Base-by-base conservation (phyloP, 2,329 filamentous ascomycete genomes). In the Lanzia echinophila region DNA sequence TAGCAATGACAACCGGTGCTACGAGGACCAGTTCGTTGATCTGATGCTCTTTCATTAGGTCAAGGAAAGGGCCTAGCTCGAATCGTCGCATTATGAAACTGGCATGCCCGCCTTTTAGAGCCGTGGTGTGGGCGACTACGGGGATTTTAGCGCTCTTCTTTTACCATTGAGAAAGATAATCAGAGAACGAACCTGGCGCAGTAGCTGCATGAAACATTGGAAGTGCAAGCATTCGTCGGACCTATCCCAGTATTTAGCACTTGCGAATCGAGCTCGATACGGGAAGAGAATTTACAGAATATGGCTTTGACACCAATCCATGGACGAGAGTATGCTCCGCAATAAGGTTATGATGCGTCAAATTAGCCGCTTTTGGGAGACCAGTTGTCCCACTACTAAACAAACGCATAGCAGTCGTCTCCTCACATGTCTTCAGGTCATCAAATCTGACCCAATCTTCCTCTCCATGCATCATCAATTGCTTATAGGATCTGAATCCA, bases 1-100 rank as follows among this genome's bases (percentile, higher is more conserved):
- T 74, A 17, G 80, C 75, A 7, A 92, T 79, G 0, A 89, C 73
- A 51, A 95, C 84, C 0, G 90, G 88, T 6, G 90, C 90, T 2
- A 92, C 89, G 2, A 86, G 72, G 5, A 75, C 72, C 28, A 90
- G 68, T 55, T 77, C 75, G 8, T 84, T 88, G 62, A 95, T 83
- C 38, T 79, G 77, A 69, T 81, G 88, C 48, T 74, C 78, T 65
- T 88, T 75, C 17, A 90, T 77, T 63, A 84, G 77, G 49, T 79
- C 73, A 33, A 95, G 75, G 75, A 90, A 83, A 65, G 82, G 77
- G 53, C 82, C 63, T 54, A 94, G 88, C 65, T 92, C 84, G 68
- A 91, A 95, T 46, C 80, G 78, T 3, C 80, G 72, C 87, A 95
- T 91, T 54, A 94, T 74, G 11, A 60, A 38, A 8, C 58, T 53